Evolutionary conservation across 2,329 filamentous ascomycete genomes (phyloP), one percentile per base, ranked within the genome.

Genomic region (Didymella pinodella): DNA sequence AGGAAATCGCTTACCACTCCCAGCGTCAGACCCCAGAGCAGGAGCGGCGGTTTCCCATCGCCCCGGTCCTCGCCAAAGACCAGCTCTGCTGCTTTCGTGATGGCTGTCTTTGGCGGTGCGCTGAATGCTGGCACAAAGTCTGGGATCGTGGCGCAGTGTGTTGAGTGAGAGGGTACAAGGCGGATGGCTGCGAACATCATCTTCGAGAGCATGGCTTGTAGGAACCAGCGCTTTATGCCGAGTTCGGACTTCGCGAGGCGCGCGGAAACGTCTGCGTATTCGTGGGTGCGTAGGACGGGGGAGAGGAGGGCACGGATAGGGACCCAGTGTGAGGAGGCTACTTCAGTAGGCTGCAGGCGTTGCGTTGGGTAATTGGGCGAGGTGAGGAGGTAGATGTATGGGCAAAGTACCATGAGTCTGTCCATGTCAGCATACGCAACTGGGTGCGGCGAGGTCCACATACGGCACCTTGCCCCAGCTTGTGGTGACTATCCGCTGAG

Each of bases 281-380:
- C 85, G 58, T 85, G 81, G 0, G 86, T 89, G 22, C 87, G 82
- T n/a, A 86, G 80, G 1, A 79, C 78, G 2, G 86, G 83, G 1
- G 84, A 83, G n/a, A 89, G 78, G 7, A 91, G 81, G 18, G 83
- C 83, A 50, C 84, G 81, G 2, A 90, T 73, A 12, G 88, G 84
- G 4, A 91, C 87, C 88, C 88, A 91, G 72, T 90, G 88, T 2
- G 85, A 84, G 1, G 87, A 87, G 25, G 86, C 87, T 20, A 90
- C 87, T 76, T 91, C 88, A 31, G 85, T 84, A 4, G 88, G 87
- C 67, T 90, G 88, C n/a, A 90, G 79, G 45, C 81, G 81, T 38
- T 90, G 79, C 1, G 83, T 75, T 5, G 87, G 86, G 5, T 85
- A 78, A 25, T 82, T 78, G 28, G 83, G 83, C 18, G 80, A 81